Evolutionary conservation across 441 rosid genomes (phyloP), one percentile per base, ranked within the genome.

Genomic region (Syzygium syzygioides): DNA sequence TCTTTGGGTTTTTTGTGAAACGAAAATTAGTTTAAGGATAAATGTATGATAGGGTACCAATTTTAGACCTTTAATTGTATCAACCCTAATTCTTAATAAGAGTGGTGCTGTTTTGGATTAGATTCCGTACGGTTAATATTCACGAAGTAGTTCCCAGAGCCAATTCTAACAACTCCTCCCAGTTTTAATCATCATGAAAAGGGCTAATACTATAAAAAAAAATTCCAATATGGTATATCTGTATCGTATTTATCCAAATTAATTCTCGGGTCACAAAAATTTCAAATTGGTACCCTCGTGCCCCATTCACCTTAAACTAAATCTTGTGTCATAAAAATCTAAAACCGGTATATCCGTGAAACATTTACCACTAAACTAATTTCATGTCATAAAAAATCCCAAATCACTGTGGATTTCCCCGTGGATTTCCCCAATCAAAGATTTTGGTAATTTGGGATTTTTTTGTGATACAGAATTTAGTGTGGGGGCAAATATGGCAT

Each of bases 341-440:
- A 0, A 71, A 71, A 71, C 3, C 2, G 7, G 0, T 71, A 37
- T 1, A 20, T 13, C 1, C 2, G 4, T 6, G 3, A 20, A 17
- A 71, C n/a, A 37, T 71, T 41, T 41, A 71, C 14, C 9, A 9
- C 6, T 41, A 11, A 37, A 20, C 17, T 37, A 11, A 71, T 37
- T 76, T 23, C 3, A 76, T 76, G 18, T 4, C 18, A 37, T 37
- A 0, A 37, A 71, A 20, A 41, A 34, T 37, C 52, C 14, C 3
- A 37, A 4, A 37, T 76, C 17, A 71, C 52, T 60, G 28, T 15
- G 66, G 66, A 60, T 60, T 60, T 28, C 4, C n/a, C n/a, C n/a
- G 28, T 15, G 66, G 66, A 60, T 60, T 60, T 28, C 4, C n/a
- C 32, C 18, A 60, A 60, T 28, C 17, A 28, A 13, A 28, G 18